Base-by-base conservation (phyloP, 2,329 filamentous ascomycete genomes). In the Penicillium sp. region DNA sequence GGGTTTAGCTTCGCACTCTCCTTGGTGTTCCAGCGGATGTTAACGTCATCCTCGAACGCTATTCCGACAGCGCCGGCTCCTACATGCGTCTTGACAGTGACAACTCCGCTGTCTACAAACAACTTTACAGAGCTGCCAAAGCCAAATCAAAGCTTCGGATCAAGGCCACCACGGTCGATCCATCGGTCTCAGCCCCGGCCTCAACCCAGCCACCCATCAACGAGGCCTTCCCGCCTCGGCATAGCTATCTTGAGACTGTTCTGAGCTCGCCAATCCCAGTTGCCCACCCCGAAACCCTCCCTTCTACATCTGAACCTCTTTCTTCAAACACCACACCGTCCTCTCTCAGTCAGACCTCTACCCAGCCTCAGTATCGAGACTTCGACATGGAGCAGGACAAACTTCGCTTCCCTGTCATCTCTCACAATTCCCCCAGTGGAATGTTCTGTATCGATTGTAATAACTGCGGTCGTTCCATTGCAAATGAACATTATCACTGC, bases 71-170 rank as follows among this genome's bases (percentile, higher is more conserved):
- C 61, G 90, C 91, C 61, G 88, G 83, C 42, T 81, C 86, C 61
- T 97, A 89, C 75, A 84, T 97, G 62, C 81, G 84, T 40, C 87
- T 99, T 56, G 89, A 96, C 72, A 80, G 86, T 58, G 81, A 81
- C 71, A 95, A 96, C 69, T 77, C 84, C 8, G 82, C 90, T 42
- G 90, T 96, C 68, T 99, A 96, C 82, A 97, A 97, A 81, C 94
- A 97, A 72, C 87, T 99, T 37, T 93, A 94, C 73, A 89, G 94
- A 67, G 94, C 94, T 63, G 94, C 94, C 61, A 99, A 97, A 81
- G 94, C 94, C 33, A 99, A 99, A 83, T 87, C 92, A 62, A 99
- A 97, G 87, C 87, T 99, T 65, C 92, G 94, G 75, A 84, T 99
- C 55, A 90, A 87, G 63, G 88, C 90, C 33, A 87, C 84, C 14